Conservation (phyloP, 2,329 filamentous ascomycete genomes). For the Alternaria arbusti region DNA sequence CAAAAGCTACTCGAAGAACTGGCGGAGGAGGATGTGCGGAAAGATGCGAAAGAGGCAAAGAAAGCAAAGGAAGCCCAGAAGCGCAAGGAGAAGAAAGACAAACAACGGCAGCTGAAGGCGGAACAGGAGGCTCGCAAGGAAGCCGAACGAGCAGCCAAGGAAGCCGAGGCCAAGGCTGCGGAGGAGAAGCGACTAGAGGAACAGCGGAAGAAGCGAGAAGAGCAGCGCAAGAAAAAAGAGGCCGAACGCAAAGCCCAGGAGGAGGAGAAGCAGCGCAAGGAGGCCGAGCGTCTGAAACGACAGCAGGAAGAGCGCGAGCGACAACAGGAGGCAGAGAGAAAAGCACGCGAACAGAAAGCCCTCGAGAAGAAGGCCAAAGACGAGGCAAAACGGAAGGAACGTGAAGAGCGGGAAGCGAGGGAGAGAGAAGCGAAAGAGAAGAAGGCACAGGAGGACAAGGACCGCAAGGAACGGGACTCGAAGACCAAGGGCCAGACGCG, state of each 20-base stretch:
- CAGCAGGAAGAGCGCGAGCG: constrained; percentile 84
- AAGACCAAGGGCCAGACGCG: constrained; percentile 51
- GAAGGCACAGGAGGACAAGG: constrained; percentile 63
- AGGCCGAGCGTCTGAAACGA: constrained; percentile 80
- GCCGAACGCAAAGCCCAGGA: constrained; percentile 89
- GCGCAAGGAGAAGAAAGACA: constrained; percentile 89
- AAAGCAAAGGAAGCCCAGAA: constrained; percentile 94
- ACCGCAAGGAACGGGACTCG: constrained; percentile 68
- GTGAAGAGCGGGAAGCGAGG: constrained; percentile 65
- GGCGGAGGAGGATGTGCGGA: constrained; percentile 79
- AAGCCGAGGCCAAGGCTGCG: constrained; percentile 74
- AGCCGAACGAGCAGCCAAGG: constrained; percentile 86
- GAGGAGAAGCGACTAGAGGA: constrained; percentile 84
- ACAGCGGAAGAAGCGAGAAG: constrained; percentile 80
- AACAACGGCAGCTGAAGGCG: constrained; percentile 87
- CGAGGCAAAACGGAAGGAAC: constrained; percentile 77
- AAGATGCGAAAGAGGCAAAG: constrained; percentile 84
- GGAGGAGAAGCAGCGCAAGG: constrained; percentile 83
- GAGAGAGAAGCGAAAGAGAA: constrained; percentile 79
- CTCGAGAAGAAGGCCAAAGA: constrained; percentile 79
- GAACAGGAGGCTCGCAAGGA: constrained; percentile 89
- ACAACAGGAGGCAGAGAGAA: constrained; percentile 84
- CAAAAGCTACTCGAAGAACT: constrained; percentile 89
- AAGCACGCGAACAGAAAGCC: constrained; percentile 78
- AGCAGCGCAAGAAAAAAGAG: constrained; percentile 90